Evolutionary conservation across 768 basidiomycete species (phyloP), one percentile per base, ranked within the genome.

Genomic region (Mycena galopus): DNA sequence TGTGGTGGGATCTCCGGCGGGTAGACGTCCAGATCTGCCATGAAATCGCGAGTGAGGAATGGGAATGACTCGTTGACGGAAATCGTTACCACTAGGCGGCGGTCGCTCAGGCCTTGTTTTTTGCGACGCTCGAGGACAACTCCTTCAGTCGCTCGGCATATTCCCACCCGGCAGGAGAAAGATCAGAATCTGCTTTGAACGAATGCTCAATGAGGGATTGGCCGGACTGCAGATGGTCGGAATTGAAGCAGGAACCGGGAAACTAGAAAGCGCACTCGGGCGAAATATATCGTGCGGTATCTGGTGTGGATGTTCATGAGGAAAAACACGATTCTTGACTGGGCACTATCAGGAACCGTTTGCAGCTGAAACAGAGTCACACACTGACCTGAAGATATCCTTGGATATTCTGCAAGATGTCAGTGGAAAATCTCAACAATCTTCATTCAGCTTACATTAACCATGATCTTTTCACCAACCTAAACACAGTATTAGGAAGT

Each of bases 221-320:
- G n/a, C 98, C 98, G 21, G 97, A 97, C 96, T 98, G 76, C 23
- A 33, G 27, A 30, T 7, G 10, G 32, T 7, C 37, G 21, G 66
- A 16, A 50, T 27, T 69, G 47, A 75, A 72, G 58, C 19, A 57
- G 32, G 29, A 33, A 50, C 32, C 47, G 51, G 60, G 56, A 29
- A 16, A 57, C 25, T 47, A 65, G 63, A 23, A 44, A 10, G 81
- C 94, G 72, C 79, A 98, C 97, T 47, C 97, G 86, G 6, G 97
- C 97, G 83, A 99, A 98, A 82, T 97, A 99, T 73, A 99, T 99
- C 57, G 93, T 96, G 25, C 97, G 88, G 79, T 92, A 94, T 73
- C 89, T 88, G 78, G 96, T 98, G 83, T 99, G 97, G 58, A 99
- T 98, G 81, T 99, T 99, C 98, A 99, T 99, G 55, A 99, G 86